phyloP scores from a whole-genome alignment of 306 rosid species.

The Acacia confusa region DNA sequence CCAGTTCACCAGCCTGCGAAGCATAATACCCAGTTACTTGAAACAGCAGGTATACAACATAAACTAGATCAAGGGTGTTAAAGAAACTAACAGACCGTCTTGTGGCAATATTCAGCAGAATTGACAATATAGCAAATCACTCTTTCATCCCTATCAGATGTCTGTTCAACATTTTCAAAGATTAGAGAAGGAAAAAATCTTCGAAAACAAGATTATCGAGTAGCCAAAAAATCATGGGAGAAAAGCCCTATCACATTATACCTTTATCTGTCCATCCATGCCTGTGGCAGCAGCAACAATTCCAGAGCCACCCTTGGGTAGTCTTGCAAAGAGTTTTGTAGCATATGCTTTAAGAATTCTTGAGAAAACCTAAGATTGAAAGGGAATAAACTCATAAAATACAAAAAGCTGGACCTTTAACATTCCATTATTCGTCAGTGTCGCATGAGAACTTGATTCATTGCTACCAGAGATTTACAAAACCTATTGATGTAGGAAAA shows the following conservation, averaged over 20 bases:
- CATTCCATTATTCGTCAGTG: slow-evolving; percentile 23
- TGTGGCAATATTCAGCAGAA: slow-evolving; percentile 96
- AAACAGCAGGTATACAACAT: slow-evolving; percentile 26
- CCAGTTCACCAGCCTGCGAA: slow-evolving; percentile 91
- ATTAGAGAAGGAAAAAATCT: slow-evolving; percentile 21
- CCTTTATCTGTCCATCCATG: slow-evolving; percentile 99
- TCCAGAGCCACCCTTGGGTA: slow-evolving; percentile 97
- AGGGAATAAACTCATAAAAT: slow-evolving; percentile 23
- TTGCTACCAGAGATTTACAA: background rate
- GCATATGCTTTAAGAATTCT: slow-evolving; percentile 96
- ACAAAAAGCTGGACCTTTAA: slow-evolving; percentile 20
- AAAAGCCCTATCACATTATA: slow-evolving; percentile 28
- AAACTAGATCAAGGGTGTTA: slow-evolving; percentile 32
- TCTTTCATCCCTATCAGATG: slow-evolving; percentile 95
- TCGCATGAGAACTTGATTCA: background rate
- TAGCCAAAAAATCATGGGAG: slow-evolving; percentile 18
- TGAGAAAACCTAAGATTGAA: slow-evolving; percentile 81
- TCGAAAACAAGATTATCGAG: slow-evolving; percentile 21
- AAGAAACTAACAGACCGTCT: slow-evolving; percentile 68
- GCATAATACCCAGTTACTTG: slow-evolving; percentile 34
- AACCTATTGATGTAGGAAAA: background rate
- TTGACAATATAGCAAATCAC: slow-evolving; percentile 96
- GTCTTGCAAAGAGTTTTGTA: slow-evolving; percentile 78
- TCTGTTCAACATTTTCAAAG: slow-evolving; percentile 59
- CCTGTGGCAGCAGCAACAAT: slow-evolving; percentile 99